Evolutionary conservation across 331 rosid species (phyloP).

Genomic region (Quercus phellos): DNA sequence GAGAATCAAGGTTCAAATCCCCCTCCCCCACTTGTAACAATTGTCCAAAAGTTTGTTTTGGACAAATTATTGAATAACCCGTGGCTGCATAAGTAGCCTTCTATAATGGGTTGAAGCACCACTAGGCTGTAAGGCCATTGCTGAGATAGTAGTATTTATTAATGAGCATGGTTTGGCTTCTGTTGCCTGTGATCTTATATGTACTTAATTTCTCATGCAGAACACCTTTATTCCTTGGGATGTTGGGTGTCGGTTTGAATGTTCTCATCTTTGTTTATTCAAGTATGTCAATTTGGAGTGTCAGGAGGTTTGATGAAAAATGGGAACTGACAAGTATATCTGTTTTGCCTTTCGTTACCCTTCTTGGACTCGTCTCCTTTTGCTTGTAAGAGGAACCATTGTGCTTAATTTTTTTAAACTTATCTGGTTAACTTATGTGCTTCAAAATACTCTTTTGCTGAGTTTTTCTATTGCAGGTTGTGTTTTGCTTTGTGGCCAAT

Average conservation of each 20-base stretch:
- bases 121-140: background rate
- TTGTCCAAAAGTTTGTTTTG: too few species aligned
- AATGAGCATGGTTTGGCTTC: background rate
- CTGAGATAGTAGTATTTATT: background rate
- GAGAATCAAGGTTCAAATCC: too few species aligned
- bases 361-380: slow-evolving; percentile 76
- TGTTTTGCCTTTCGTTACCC: slow-evolving; percentile 70
- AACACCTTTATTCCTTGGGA: slow-evolving; percentile 80
- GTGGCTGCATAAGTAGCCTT: background rate
- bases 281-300: slow-evolving; percentile 65
- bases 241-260: slow-evolving; percentile 68
- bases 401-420: slow-evolving; percentile 10
- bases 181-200: background rate
- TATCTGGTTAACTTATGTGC: background rate
- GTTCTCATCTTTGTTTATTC: slow-evolving; percentile 69
- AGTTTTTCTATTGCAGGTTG: slow-evolving; percentile 45
- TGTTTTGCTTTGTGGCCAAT: slow-evolving; percentile 94
- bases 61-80: background rate
- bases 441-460: slow-evolving; percentile 18
- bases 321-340: slow-evolving; percentile 76
- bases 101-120: background rate
- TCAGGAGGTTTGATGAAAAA: slow-evolving; percentile 74
- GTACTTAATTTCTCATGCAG: slow-evolving; percentile 48
- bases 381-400: slow-evolving; percentile 63
- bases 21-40: too few species aligned